phyloP scores from a whole-genome alignment of 306 rosid genomes.

The Ziziphus jujuba region DNA sequence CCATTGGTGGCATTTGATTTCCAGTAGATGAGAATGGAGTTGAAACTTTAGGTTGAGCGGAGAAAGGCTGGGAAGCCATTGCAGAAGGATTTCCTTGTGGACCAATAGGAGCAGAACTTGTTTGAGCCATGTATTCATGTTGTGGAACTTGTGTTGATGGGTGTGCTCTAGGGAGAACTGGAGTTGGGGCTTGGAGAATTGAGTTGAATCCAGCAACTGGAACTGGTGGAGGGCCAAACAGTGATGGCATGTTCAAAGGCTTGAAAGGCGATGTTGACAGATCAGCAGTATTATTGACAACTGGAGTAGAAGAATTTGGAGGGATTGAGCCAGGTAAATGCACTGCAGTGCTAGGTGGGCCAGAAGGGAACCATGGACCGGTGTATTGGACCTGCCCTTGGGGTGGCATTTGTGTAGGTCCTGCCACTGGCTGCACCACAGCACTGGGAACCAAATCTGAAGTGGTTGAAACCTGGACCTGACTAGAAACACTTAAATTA shows the following conservation, averaged over 20 bases:
- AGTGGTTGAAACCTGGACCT: conserved; percentile 34
- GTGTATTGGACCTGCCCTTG: conserved; percentile 55
- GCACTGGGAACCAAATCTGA: conserved; percentile 34
- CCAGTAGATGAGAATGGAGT: conserved; percentile 40
- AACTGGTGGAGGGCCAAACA: conserved; percentile 55
- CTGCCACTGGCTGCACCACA: conserved; percentile 41
- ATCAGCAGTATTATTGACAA: conserved; percentile 40
- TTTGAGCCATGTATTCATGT: conserved; percentile 48
- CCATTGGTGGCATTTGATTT: conserved; percentile 44
- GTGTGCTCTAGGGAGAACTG: conserved; percentile 40
- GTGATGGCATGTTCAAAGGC: conserved; percentile 40
- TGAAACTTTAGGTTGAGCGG: conserved; percentile 44
- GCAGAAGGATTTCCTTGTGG: conserved; percentile 49
- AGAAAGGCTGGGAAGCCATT: conserved; percentile 38
- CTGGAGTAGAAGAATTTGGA: conserved; percentile 42
- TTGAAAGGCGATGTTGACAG: conserved; percentile 43
- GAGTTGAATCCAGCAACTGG: conserved; percentile 45
- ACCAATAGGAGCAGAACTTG: conserved; percentile 44
- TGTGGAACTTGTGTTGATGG: conserved; percentile 43
- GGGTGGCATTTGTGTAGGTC: conserved; percentile 32
- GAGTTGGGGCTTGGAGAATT: conserved; percentile 41
- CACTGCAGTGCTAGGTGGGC: conserved; percentile 41
- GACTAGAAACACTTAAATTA: conserved; percentile 31
- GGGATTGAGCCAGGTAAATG: conserved; percentile 38
- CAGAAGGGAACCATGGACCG: conserved; percentile 54